These are phyloP conservation scores for Mycena citricolor DNA, from an alignment of 1,284 basidiomycete genomes.

Conservation along the genomic window DNA sequence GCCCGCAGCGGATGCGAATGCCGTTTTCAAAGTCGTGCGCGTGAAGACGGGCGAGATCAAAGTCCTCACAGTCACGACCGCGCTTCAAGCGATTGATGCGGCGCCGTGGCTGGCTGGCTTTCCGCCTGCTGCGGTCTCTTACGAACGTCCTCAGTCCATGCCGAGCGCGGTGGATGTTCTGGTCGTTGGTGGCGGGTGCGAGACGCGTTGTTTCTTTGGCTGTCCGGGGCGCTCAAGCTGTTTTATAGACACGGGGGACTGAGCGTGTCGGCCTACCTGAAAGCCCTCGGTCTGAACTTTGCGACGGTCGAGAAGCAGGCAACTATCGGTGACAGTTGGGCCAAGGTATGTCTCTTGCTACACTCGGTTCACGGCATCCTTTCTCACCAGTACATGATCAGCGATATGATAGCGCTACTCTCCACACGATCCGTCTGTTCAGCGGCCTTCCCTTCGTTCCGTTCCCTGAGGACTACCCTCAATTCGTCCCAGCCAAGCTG, in stretches of 20 bases:
- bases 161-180: constrained; percentile 18
- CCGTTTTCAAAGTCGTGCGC: constrained; percentile 20
- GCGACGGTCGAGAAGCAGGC: constrained; percentile 18
- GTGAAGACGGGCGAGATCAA: constrained; percentile 19
- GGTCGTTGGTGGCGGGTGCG: constrained; percentile 20
- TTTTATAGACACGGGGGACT: constrained; percentile 17
- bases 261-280: constrained; percentile 20
- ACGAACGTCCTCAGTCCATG: constrained; percentile 1
- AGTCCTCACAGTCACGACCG: constrained; percentile 18
- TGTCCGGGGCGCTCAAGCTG: background rate
- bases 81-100: constrained; percentile 12
- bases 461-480: constrained; percentile 19
- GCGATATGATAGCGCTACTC: constrained; percentile 21
- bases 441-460: constrained; percentile 20
- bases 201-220: background rate
- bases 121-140: background rate
- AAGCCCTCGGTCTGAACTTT: constrained; percentile 18
- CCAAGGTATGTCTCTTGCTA: constrained; percentile 4
- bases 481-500: constrained; percentile 19
- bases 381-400: no score
- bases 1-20: constrained; percentile 14
- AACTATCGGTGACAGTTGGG: constrained; percentile 22
- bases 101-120: constrained; percentile 14
- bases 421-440: constrained; percentile 19
- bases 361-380: no score